A percentile compares a stretch with the other conserved stretches of the same genome.
Conservation (phyloP, 495 filamentous ascomycete genomes). For the Venustampulla echinocandica region DNA sequence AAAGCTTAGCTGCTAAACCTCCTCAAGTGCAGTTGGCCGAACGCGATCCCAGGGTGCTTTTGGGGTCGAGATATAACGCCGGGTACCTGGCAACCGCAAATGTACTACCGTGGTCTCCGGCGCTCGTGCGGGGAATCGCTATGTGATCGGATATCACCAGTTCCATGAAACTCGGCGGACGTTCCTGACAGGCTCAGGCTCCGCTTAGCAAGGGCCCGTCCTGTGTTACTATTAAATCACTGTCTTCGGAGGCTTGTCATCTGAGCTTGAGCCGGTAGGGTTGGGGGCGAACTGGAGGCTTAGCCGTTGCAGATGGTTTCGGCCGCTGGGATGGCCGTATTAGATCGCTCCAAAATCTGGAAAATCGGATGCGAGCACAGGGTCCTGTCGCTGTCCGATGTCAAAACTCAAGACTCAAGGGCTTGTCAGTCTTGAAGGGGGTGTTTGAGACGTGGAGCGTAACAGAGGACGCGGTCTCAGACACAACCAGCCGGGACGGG, state of each 20-base stretch:
- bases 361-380: slow-evolving; percentile 11
- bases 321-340: slow-evolving; percentile 12
- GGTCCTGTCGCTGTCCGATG: slow-evolving; percentile 18
- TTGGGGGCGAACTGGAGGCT: slow-evolving; percentile 10
- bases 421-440: slow-evolving; percentile 1
- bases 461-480: too few relatives aligned
- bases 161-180: slow-evolving; percentile 19
- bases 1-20: slow-evolving; percentile 26
- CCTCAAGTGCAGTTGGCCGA: slow-evolving; percentile 6
- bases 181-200: slow-evolving; percentile 1
- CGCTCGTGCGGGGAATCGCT: slow-evolving; percentile 8
- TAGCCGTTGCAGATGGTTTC: slow-evolving; percentile 25
- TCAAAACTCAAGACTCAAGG: not conserved
- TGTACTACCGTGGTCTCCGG: slow-evolving; percentile 1
- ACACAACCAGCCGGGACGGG: too few relatives aligned
- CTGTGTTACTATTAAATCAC: slow-evolving; percentile 10
- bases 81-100: not conserved
- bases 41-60: slow-evolving; percentile 11
- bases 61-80: not conserved
- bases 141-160: slow-evolving; percentile 11
- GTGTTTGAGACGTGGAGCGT: slow-evolving; percentile 20
- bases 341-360: slow-evolving; percentile 16
- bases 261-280: slow-evolving; percentile 12
- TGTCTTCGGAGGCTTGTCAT: slow-evolving; percentile 14
- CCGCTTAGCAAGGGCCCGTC: slow-evolving; percentile 4